These are phyloP conservation scores for Pseudovirgaria hyperparasitica DNA, from an alignment of 2,329 filamentous ascomycete genomes.

Conservation along the genomic window DNA sequence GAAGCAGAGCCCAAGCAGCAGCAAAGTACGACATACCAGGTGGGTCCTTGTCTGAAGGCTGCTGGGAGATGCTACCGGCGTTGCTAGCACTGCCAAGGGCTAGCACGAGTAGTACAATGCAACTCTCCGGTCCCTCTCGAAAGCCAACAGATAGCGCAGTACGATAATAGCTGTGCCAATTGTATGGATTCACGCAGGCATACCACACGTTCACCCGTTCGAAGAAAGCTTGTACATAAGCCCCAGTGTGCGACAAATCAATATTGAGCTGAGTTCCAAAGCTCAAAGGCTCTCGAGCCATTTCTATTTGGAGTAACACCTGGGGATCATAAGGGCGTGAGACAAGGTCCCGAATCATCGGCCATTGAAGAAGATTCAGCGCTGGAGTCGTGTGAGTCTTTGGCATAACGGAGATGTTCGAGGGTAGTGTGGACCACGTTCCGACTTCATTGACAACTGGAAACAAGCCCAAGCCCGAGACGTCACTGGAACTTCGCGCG, in stretches of 20 bases:
- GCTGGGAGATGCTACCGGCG: conserved; percentile 61
- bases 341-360: conserved; percentile 65
- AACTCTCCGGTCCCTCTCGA: conserved; percentile 67
- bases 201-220: conserved; percentile 76
- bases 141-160: conserved; percentile 65
- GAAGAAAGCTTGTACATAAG: conserved; percentile 70
- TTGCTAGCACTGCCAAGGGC: conserved; percentile 66
- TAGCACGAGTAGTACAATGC: conserved; percentile 66
- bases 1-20: conserved; percentile 65
- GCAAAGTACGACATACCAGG: conserved; percentile 71
- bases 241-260: conserved; percentile 60
- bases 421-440: conserved; percentile 51
- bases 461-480: conserved; percentile 22
- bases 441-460: conserved; percentile 46
- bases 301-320: conserved; percentile 68
- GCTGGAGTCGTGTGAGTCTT: conserved; percentile 74
- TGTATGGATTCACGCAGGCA: conserved; percentile 71
- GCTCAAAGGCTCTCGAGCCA: conserved; percentile 63
- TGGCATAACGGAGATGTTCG: conserved; percentile 74
- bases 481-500: conserved; percentile 23
- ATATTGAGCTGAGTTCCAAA: conserved; percentile 46
- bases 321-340: conserved; percentile 68
- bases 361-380: conserved; percentile 67
- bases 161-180: conserved; percentile 64
- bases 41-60: conserved; percentile 55